Percentiles rank a stretch among this genome's conserved stretches.
Evolutionary conservation across 2,329 filamentous ascomycete species (phyloP).

Genomic region (Pestalotiopsis sp.): DNA sequence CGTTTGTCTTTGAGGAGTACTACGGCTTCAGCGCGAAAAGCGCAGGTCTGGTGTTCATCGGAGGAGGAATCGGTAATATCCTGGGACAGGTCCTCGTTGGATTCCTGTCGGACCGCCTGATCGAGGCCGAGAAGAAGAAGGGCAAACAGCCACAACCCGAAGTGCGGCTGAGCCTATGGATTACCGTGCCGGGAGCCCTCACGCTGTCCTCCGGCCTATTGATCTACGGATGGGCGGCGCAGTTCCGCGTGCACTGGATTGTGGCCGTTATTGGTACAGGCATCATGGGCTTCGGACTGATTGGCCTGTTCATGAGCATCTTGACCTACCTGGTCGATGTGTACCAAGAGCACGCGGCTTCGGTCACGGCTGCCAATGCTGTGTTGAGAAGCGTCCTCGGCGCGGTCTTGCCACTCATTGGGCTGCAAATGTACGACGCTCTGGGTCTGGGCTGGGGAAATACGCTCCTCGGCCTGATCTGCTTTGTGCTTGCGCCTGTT

Average conservation of each 20-base stretch:
- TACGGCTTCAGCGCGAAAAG: slow-evolving; percentile 37
- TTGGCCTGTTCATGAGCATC: slow-evolving; percentile 25
- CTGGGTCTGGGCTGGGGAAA: slow-evolving; percentile 62
- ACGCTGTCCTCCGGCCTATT: slow-evolving; percentile 30
- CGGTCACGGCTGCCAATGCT: slow-evolving; percentile 59
- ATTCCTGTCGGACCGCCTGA: slow-evolving; percentile 44
- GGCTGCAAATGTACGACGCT: slow-evolving; percentile 49
- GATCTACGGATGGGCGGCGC: slow-evolving; percentile 41
- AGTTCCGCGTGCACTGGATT: slow-evolving; percentile 49
- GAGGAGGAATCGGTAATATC: slow-evolving; percentile 40
- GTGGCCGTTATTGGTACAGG: slow-evolving; percentile 47
- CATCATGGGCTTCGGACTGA: slow-evolving; percentile 38
- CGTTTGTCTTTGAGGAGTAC: slow-evolving; percentile 35
- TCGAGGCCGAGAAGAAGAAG: slow-evolving; percentile 48
- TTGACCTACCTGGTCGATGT: slow-evolving; percentile 55
- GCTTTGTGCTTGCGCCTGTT: slow-evolving; percentile 23
- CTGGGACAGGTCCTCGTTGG: slow-evolving; percentile 43
- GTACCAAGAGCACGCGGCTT: slow-evolving; percentile 55
- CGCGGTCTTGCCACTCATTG: slow-evolving; percentile 54
- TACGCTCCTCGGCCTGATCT: slow-evolving; percentile 54
- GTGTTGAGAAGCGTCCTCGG: slow-evolving; percentile 53
- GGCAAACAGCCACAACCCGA: slow-evolving; percentile 28
- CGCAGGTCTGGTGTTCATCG: slow-evolving; percentile 40
- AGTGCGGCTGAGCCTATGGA: slow-evolving; percentile 28
- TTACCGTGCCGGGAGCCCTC: slow-evolving; percentile 21